Conservation (phyloP, 2,329 filamentous ascomycete genomes). For the Bisporella sp. region DNA sequence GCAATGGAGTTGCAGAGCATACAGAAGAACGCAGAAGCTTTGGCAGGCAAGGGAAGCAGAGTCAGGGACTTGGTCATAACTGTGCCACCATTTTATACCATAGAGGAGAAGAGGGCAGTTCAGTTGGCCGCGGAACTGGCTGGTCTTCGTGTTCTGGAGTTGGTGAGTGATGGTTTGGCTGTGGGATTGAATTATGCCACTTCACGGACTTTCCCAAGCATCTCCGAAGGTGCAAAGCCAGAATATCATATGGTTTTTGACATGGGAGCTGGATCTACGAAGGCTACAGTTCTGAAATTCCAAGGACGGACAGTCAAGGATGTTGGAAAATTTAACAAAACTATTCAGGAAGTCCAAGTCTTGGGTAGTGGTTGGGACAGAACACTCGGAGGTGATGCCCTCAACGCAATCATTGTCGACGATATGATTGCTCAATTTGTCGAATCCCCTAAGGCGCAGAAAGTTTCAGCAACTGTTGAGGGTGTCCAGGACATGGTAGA, state of each 20-base stretch:
- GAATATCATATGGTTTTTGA: constrained; percentile 94
- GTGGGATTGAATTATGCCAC: constrained; percentile 96
- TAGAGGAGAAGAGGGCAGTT: constrained; percentile 82
- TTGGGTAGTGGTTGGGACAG: constrained; percentile 83
- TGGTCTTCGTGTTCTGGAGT: constrained; percentile 74
- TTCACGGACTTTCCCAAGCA: constrained; percentile 77
- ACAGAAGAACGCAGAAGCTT: constrained; percentile 75
- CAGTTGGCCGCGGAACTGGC: constrained; percentile 80
- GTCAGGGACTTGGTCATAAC: constrained; percentile 84
- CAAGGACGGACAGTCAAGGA: constrained; percentile 88
- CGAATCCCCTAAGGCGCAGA: constrained; percentile 60
- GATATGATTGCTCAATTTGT: constrained; percentile 81
- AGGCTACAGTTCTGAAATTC: constrained; percentile 83
- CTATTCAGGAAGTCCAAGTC: constrained; percentile 88
- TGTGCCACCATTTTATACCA: constrained; percentile 82
- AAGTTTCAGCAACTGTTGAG: constrained; percentile 52
- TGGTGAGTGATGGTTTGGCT: constrained; percentile 84
- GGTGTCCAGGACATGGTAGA: constrained; percentile 70
- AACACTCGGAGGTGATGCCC: constrained; percentile 78
- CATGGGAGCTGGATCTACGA: constrained; percentile 94
- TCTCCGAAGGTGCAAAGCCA: constrained; percentile 75
- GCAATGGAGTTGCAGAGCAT: constrained; percentile 96
- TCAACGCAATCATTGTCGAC: constrained; percentile 83
- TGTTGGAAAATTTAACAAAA: constrained; percentile 90
- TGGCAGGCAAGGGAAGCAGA: constrained; percentile 68